Evolutionary conservation across 176 grass and related monocot species (phyloP), one percentile per base, ranked within the genome.

Genomic region (Aegilops longissima): DNA sequence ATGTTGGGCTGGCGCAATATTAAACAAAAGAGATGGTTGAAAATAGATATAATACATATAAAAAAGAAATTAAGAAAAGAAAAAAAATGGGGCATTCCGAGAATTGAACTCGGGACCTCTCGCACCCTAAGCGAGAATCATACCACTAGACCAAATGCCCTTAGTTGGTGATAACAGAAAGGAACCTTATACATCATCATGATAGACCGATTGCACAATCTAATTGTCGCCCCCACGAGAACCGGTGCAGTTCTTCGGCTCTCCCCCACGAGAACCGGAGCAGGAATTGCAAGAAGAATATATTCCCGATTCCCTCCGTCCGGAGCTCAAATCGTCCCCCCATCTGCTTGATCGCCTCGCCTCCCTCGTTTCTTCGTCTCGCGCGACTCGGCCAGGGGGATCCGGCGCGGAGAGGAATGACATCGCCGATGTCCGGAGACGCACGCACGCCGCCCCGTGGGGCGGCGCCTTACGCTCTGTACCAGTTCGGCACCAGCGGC

Each of bases 91-190:
- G 85, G 93, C 94, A 98, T 91, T 98, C 92, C 90, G 92, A 93
- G 92, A 98, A 96, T 98, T 95, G 92, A 95, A 98, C 88, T 98
- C 93, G 86, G 93, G 92, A 96, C 92, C 73, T 76, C 73, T 96
- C 82, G 90, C 94, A 96, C 92, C 92, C 91, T 95, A 98, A 95
- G 96, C 86, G 88, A 98, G 92, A 98, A 95, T 98, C 92, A 98
- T 98, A 89, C 93, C 90, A 94, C 92, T 95, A 98, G 88, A 98
- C 92, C 91, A 98, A 98, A 91, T 98, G 88, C 93, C 96, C 93
- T 58, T 64, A 40, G 42, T 9, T 59, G 54, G 8, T 8, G 6
- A 0, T 59, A 17, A 21, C 54, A 21, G 54, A 9, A 6, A 59
- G 1, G 51, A 54, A 18, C 16, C 5, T 2, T 54, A 0, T 54